Conservation (phyloP, 306 rosid species). For the Quercus cerris region DNA sequence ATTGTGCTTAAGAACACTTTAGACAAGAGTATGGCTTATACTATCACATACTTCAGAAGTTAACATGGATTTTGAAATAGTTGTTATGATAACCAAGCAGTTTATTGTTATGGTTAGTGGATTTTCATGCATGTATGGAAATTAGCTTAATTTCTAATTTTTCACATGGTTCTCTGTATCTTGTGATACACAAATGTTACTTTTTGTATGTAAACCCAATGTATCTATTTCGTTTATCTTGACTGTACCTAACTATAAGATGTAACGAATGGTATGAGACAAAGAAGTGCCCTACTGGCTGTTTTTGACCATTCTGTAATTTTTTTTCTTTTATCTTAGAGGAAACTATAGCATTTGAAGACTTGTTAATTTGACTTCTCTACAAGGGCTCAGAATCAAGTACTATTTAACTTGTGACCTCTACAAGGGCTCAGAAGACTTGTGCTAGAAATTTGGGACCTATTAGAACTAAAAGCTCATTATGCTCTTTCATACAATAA, state of each 20-base stretch:
- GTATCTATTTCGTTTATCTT: neutral
- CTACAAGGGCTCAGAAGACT: no score
- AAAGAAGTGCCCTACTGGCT: no score
- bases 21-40: neutral
- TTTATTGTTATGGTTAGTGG: neutral
- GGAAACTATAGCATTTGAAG: neutral
- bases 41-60: slow-evolving; percentile 1
- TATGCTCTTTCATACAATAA: neutral
- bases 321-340: no score
- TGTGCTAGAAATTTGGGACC: neutral
- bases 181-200: neutral
- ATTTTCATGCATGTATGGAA: neutral
- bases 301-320: no score
- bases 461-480: neutral
- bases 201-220: neutral
- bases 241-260: neutral
- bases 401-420: neutral
- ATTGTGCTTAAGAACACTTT: slow-evolving; percentile 2
- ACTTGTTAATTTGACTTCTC: neutral
- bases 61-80: neutral
- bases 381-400: neutral
- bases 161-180: neutral
- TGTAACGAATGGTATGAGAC: no score
- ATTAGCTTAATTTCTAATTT: neutral
- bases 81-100: neutral